These are phyloP conservation scores for Flaveria linearis DNA, from an alignment of 129 eudicot genomes.

Conservation along the genomic window DNA sequence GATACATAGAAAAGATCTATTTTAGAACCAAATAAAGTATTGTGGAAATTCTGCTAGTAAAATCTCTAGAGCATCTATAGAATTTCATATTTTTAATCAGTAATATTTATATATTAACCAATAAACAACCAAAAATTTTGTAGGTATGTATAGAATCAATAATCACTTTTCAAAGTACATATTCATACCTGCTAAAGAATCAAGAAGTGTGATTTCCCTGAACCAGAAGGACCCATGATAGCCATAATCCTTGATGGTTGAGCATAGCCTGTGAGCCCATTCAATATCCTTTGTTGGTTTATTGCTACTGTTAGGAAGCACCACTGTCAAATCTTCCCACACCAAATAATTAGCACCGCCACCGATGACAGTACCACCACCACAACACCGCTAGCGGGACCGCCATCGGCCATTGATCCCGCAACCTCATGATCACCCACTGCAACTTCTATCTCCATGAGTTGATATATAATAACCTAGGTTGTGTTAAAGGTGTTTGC, in stretches of 20 bases:
- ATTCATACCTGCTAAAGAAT: slow-evolving; percentile 39
- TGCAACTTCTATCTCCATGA: slow-evolving; percentile 53
- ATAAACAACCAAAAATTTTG: not conserved
- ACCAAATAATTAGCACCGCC: slow-evolving; percentile 53
- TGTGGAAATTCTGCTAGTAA: not conserved
- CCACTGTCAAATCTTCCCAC: slow-evolving; percentile 73
- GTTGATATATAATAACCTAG: not conserved
- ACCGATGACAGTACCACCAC: slow-evolving; percentile 18
- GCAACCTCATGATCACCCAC: not conserved
- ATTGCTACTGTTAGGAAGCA: slow-evolving; percentile 43
- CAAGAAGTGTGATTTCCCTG: slow-evolving; percentile 82
- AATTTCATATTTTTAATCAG: slow-evolving; percentile 8
- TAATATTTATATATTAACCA: not conserved
- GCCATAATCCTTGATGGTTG: slow-evolving; percentile 72
- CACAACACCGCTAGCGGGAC: not conserved
- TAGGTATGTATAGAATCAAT: not conserved
- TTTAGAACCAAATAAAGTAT: not conserved
- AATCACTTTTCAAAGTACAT: not conserved
- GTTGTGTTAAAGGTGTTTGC: slow-evolving; percentile 13
- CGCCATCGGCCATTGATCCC: slow-evolving; percentile 25
- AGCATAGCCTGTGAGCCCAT: slow-evolving; percentile 61
- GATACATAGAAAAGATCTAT: not conserved
- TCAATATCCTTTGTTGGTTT: slow-evolving; percentile 53
- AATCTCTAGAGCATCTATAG: slow-evolving; percentile 13
- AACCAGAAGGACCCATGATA: slow-evolving; percentile 84